These are phyloP conservation scores for Mangifera indica DNA, from an alignment of 345 rosid species.

Conservation along the genomic window DNA sequence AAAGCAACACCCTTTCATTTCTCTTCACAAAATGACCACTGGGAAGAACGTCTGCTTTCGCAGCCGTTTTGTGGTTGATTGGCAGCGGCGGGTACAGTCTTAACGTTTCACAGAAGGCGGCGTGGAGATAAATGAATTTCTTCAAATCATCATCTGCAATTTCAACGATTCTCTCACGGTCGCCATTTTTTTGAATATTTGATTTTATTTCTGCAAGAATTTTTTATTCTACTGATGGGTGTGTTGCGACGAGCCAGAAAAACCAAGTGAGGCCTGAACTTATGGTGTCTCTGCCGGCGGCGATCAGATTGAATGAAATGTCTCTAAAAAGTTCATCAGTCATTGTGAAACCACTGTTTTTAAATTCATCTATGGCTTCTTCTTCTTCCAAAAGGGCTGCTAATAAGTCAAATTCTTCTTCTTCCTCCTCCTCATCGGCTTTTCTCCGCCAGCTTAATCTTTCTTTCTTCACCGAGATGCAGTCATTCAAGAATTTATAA, in stretches of 20 bases:
- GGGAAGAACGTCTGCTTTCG: conserved; percentile 27
- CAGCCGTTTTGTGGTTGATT: conserved; percentile 15
- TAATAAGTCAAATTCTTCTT: conserved; percentile 27
- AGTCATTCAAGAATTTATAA: conserved; percentile 18
- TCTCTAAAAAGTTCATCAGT: conserved; percentile 29
- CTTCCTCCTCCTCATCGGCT: background rate
- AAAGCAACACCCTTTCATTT: conserved; percentile 16
- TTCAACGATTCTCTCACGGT: too few relatives aligned
- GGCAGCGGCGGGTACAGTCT: conserved; percentile 30
- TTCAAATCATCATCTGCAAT: background rate
- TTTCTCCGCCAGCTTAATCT: background rate
- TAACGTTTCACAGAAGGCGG: conserved; percentile 25
- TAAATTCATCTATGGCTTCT: background rate
- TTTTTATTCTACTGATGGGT: conserved; percentile 24
- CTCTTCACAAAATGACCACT: conserved; percentile 22
- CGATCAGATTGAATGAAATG: conserved; percentile 20
- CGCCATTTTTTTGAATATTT: background rate
- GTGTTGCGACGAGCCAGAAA: conserved; percentile 37
- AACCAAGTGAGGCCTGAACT: conserved; percentile 39
- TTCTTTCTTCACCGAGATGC: conserved; percentile 17
- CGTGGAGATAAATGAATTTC: conserved; percentile 29
- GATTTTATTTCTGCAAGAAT: conserved; percentile 26
- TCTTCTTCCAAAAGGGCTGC: conserved; percentile 21
- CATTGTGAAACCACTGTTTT: background rate
- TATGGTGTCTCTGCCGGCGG: conserved; percentile 46